These are phyloP conservation scores for Ceriops decandra DNA, from an alignment of 345 rosid species.

Conservation along the genomic window DNA sequence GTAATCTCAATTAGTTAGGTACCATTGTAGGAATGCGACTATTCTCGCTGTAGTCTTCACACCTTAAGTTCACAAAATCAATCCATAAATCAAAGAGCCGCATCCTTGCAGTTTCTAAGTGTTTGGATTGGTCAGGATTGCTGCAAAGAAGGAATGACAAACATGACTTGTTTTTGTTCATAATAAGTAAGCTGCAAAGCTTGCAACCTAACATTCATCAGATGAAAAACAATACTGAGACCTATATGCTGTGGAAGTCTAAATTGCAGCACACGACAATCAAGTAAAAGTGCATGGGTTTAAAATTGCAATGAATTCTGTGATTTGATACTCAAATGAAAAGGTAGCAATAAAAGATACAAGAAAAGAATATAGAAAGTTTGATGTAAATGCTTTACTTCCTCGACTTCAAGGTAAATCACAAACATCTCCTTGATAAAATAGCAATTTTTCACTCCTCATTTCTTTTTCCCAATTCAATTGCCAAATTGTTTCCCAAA, in stretches of 20 bases:
- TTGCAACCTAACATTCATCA: neutral
- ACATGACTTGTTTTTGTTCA: neutral
- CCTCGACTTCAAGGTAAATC: too few relatives aligned
- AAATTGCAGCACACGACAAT: neutral
- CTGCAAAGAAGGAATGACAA: constrained; percentile 37
- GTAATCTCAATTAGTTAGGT: constrained; percentile 2
- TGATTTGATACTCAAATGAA: too few relatives aligned
- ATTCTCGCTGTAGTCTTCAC: constrained; percentile 78
- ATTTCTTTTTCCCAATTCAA: too few relatives aligned
- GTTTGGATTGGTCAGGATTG: constrained; percentile 95
- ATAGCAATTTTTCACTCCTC: too few relatives aligned
- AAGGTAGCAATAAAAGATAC: too few relatives aligned
- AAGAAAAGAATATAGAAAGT: too few relatives aligned
- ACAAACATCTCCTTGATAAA: too few relatives aligned
- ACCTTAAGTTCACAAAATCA: constrained; percentile 88
- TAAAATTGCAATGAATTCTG: too few relatives aligned
- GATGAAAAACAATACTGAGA: neutral
- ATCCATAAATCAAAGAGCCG: constrained; percentile 82
- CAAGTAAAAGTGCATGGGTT: neutral
- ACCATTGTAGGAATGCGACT: constrained; percentile 93
- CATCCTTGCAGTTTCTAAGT: constrained; percentile 91
- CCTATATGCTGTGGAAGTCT: neutral
- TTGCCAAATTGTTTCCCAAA: too few relatives aligned
- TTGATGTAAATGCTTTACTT: too few relatives aligned
- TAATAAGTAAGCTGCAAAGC: neutral